Base-by-base conservation (phyloP, 164 flowering plant species). In the Magnolia sinica region DNA sequence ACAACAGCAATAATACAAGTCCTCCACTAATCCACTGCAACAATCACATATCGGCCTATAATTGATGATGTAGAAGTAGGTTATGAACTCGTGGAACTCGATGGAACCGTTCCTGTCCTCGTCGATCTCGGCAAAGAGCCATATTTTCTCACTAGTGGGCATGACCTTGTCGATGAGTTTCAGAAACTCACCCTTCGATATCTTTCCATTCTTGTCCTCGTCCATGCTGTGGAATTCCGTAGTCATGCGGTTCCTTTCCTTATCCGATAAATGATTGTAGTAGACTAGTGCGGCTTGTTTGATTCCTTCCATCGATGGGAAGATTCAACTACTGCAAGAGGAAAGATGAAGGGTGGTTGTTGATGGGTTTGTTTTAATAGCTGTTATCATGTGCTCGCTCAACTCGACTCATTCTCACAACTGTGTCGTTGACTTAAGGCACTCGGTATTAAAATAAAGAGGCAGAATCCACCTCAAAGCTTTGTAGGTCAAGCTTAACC, bases 201-300 rank as follows among this genome's bases (percentile, higher is more conserved):
- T 63, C 51, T 13, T 1, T 9, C 67, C 27, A 13, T 73, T 7
- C 1, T 8, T 1, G 20, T 73, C 27, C 27, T 2, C 14, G 3
- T 73, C 75, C 3, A 31, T 0, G 2, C 3, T 23, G 11, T 8
- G 0, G 19, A 63, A 73, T 50, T 8, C 0, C 16, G 14, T 7
- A 0, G 0, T 0, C 2, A 73, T 9, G 1, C n/a, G 0, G 0
- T 59, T 19, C 19, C 8, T 73, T 23, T 73, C 75, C 1, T 0
- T 1, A 5, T 2, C 18, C 0, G 71, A 14, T 49, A 14, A 9
- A 49, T 29, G 58, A 1, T 58, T 0, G 74, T 20, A 72, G 58
- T 58, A 7, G 1, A 55, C 3, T 13, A 0, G 23, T 13, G 20
- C 50, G 9, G 74, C 74, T 52, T 4, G 1, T 2, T 27, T 31